phyloP scores from a whole-genome alignment of 1,284 basidiomycete genomes.

The Trametes pubescens region DNA sequence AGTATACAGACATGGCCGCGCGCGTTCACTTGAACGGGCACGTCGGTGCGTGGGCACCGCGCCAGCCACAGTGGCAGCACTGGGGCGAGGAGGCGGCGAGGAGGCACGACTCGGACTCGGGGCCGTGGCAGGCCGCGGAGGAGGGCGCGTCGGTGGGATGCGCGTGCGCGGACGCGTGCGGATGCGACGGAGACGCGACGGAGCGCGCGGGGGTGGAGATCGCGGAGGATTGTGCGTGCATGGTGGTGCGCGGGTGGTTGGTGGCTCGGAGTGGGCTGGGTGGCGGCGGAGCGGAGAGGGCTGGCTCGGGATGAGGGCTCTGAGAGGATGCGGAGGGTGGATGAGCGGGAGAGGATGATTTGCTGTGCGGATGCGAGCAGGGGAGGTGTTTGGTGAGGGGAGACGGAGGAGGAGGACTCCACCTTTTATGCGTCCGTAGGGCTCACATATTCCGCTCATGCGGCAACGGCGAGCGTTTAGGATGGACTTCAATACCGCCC shows the following conservation, averaged over 20 bases:
- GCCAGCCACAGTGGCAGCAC: slow-evolving; percentile 80
- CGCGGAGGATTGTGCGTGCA: slow-evolving; percentile 33
- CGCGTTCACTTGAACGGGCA: slow-evolving; percentile 65
- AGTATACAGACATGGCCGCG: slow-evolving; percentile 29
- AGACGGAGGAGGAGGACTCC: slow-evolving; percentile 31
- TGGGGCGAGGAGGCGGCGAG: slow-evolving; percentile 61
- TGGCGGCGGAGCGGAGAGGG: slow-evolving; percentile 18
- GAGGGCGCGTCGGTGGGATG: slow-evolving; percentile 20
- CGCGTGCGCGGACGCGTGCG: slow-evolving; percentile 24
- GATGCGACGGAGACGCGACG: slow-evolving; percentile 27
- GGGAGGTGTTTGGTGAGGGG: slow-evolving; percentile 33
- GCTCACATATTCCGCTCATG: slow-evolving; percentile 23
- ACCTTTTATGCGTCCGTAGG: slow-evolving; percentile 29
- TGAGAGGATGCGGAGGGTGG: slow-evolving; percentile 11
- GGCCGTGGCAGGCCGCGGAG: slow-evolving; percentile 28
- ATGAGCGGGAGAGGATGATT: slow-evolving; percentile 19
- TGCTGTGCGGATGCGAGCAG: slow-evolving; percentile 16
- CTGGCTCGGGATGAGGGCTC: slow-evolving; percentile 24
- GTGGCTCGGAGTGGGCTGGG: slow-evolving; percentile 23
- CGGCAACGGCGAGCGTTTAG: slow-evolving; percentile 22
- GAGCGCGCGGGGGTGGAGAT: slow-evolving; percentile 29
- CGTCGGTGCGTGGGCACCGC: slow-evolving; percentile 68
- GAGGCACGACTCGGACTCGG: slow-evolving; percentile 31
- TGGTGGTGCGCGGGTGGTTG: slow-evolving; percentile 29
- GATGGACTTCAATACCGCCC: slow-evolving; percentile 10